Evolutionary conservation across 176 grass and related monocot species (phyloP), one percentile per base, ranked within the genome.

Genomic region (Canna indica): DNA sequence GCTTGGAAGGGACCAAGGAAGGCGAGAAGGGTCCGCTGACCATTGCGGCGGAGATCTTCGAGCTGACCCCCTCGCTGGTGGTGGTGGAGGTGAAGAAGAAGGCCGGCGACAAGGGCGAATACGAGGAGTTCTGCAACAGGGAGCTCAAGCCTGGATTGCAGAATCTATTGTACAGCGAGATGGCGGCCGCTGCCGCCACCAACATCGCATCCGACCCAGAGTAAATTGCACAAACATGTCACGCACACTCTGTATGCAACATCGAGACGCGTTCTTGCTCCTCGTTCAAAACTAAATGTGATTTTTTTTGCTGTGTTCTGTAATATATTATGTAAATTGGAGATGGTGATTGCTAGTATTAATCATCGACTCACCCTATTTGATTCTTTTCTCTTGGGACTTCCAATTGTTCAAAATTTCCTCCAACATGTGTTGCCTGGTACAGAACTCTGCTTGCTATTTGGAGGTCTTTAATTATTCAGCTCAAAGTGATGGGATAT

Each of bases 1-100:
- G 31, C 57, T 36, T 90, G 1, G 83, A 86, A 57, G 83, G 78
- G 12, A 80, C 70, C 1, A 65, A 67, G 47, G 78, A 82, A 35
- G 83, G 80, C 18, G 80, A 83, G 36, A 83, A 86, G 79, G 87
- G 83, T 1, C 80, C 77, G 7, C 58, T 90, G 34, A 69, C 73
- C 42, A 78, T 90, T 39, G 78, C 64, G 0, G 59, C 83, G 9
- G 78, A 86, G 77, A 78, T 90, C 59, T 81, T 78, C 26, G 74
- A 86, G 78, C 80, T 90, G 47, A 83, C 87, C 36, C 73, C 80
- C 35, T 76, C 78, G 57, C 78, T 90, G 60, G 80, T 90, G 64
- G 75, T 90, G 62, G 70, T 90, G 24, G 76, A 81, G 56, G 80
- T 90, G 52, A 79, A 73, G 80, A 86, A 86, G 77, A 90, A 83